phyloP scores from a whole-genome alignment of 345 rosid genomes.

The Clausena lansium region DNA sequence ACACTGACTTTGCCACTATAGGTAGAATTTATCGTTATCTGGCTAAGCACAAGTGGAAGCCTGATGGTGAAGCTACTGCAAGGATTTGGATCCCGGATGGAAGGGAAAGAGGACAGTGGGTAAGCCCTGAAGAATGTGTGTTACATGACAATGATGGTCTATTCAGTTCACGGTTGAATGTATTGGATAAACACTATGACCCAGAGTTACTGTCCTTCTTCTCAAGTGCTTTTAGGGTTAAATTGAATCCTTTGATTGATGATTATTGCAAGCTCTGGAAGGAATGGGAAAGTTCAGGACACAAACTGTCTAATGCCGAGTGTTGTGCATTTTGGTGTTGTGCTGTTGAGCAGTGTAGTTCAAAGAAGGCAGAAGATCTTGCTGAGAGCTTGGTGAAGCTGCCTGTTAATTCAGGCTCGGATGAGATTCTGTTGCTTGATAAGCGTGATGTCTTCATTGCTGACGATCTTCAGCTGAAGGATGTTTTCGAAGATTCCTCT shows the following conservation, averaged over 20 bases:
- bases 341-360: conserved; percentile 22
- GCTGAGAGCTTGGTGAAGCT: conserved; percentile 40
- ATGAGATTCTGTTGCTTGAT: conserved; percentile 33
- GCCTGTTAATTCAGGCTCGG: conserved; percentile 41
- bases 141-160: conserved; percentile 48
- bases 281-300: conserved; percentile 48
- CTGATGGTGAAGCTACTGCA: conserved; percentile 14
- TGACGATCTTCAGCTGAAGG: conserved; percentile 66
- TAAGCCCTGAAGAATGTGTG: conserved; percentile 42
- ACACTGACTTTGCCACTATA: conserved; percentile 41
- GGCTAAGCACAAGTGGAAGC: conserved; percentile 30
- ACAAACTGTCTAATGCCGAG: conserved; percentile 33
- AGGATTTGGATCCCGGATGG: conserved; percentile 59
- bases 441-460: conserved; percentile 57
- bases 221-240: conserved; percentile 37
- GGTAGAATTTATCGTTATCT: conserved; percentile 50
- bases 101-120: conserved; percentile 45
- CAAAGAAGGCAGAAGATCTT: conserved; percentile 20
- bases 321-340: conserved; percentile 72
- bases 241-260: conserved; percentile 39
- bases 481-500: conserved; percentile 33
- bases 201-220: conserved; percentile 33
- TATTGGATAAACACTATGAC: conserved; percentile 48
- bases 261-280: conserved; percentile 69
- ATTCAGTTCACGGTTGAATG: conserved; percentile 42